Base-by-base conservation (phyloP, 306 rosid genomes). In the Gastrolobium bilobum region DNA sequence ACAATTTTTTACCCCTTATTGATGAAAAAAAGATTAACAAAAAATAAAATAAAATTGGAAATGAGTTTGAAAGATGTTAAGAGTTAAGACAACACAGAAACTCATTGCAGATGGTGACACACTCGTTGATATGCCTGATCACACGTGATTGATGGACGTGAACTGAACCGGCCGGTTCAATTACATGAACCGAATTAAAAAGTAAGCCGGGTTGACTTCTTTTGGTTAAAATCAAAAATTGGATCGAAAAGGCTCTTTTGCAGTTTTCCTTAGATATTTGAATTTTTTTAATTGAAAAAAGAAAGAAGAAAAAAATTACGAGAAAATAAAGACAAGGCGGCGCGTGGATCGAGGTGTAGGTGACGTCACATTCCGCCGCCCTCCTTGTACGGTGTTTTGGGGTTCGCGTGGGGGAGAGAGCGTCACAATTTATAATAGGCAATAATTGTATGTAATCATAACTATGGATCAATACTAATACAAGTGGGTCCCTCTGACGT, bases 281-380 rank as follows among this genome's bases (percentile, higher is more conserved):
- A 9, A 20, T 9, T 31, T 3, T 4, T 4, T 4, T 39, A 0
- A 20, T 10, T 48, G 7, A 1, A 35, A 37, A 29, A 59, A 62
- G 10, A 11, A 37, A 13, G 26, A 20, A 20, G 26, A 20, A 20
- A 20, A 20, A 6, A 7, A 50, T 13, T 68, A 8, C n/a, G 31
- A 5, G 34, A 80, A 82, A 46, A 68, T 60, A 85, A 80, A 80
- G 87, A 43, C 40, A 48, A 72, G 42, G 7, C 15, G 38, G 87
- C 81, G 83, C 87, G 88, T 87, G 85, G 58, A 75, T 47, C 90
- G 79, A 90, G 91, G 76, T 46, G 80, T 88, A 78, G 88, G 86
- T 87, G 91, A 91, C 85, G 88, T 76, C 82, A 82, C 52, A 8
- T 11, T 42, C 69, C 86, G 82, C 86, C 82, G 82, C 79, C 75